Percentiles rank a stretch among this genome's conserved stretches.
Conservation (phyloP, 108 stramenopile genomes). For the Cyclotella cryptica region DNA sequence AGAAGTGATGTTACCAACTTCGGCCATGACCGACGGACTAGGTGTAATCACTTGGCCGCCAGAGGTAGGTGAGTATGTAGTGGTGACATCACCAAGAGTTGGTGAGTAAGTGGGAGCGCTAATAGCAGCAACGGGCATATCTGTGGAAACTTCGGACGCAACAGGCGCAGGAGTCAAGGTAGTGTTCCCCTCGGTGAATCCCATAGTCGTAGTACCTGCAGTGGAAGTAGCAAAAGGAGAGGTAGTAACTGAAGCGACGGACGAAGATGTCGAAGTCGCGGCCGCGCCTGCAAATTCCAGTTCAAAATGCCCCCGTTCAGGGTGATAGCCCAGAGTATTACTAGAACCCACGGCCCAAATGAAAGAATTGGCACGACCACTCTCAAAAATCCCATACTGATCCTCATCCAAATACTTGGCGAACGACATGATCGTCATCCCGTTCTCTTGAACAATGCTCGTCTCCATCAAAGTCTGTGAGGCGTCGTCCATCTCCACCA, state of each 20-base stretch:
- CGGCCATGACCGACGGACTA: neutral
- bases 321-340: constrained; percentile 55
- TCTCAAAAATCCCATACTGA: constrained; percentile 46
- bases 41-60: neutral
- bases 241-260: neutral
- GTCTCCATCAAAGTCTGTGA: constrained; percentile 66
- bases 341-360: constrained; percentile 53
- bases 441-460: constrained; percentile 48
- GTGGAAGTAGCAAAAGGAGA: neutral
- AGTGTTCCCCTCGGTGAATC: neutral
- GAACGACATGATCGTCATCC: constrained; percentile 59
- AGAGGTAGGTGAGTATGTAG: neutral
- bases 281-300: constrained; percentile 11
- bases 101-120: constrained; percentile 1
- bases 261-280: neutral
- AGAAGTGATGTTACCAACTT: neutral
- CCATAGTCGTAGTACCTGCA: neutral
- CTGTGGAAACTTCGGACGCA: neutral
- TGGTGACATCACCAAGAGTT: neutral
- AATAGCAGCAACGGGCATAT: neutral
- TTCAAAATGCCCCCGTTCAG: constrained; percentile 6
- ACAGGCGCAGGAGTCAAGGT: neutral
- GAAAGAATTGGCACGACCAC: constrained; percentile 43
- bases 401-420: constrained; percentile 65
- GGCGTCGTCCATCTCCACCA: constrained; percentile 28